phyloP scores from a whole-genome alignment of 1,284 basidiomycete genomes.

The Stereum hirsutum region DNA sequence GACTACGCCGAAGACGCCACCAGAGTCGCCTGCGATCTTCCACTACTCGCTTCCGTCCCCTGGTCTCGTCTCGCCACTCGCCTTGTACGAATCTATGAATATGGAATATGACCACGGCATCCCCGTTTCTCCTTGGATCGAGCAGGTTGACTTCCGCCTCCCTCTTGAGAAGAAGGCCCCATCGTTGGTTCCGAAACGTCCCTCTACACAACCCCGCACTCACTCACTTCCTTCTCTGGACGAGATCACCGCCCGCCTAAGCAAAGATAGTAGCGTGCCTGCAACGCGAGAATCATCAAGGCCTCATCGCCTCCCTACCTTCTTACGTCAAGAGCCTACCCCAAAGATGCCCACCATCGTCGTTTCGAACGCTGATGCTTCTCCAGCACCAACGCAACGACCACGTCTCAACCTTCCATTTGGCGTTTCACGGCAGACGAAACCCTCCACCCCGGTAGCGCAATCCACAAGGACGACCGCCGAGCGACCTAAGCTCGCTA shows the following conservation, averaged over 20 bases:
- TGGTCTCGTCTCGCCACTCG: constrained; percentile 53
- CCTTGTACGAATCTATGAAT: constrained; percentile 43
- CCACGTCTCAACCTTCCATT: no score
- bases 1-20: constrained; percentile 51
- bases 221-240: constrained; percentile 54
- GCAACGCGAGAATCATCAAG: no score
- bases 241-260: constrained; percentile 60
- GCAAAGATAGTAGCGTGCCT: constrained; percentile 25
- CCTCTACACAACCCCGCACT: constrained; percentile 5
- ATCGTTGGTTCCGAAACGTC: constrained; percentile 9
- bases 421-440: neutral
- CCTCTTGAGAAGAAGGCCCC: constrained; percentile 18
- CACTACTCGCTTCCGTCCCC: constrained; percentile 62
- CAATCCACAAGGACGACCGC: no score
- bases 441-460: no score
- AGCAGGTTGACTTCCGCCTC: constrained; percentile 55
- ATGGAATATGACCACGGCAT: constrained; percentile 18
- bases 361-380: no score
- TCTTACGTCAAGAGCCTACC: no score
- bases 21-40: constrained; percentile 61
- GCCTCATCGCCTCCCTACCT: constrained; percentile 38
- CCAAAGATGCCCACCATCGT: no score
- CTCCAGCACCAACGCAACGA: no score
- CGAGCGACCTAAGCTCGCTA: no score
- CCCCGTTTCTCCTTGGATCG: constrained; percentile 43